Percentiles rank a stretch among this genome's conserved stretches.
Evolutionary conservation across 78 protist species (phyloP).

Genomic region (Polysphondylium violaceum): DNA sequence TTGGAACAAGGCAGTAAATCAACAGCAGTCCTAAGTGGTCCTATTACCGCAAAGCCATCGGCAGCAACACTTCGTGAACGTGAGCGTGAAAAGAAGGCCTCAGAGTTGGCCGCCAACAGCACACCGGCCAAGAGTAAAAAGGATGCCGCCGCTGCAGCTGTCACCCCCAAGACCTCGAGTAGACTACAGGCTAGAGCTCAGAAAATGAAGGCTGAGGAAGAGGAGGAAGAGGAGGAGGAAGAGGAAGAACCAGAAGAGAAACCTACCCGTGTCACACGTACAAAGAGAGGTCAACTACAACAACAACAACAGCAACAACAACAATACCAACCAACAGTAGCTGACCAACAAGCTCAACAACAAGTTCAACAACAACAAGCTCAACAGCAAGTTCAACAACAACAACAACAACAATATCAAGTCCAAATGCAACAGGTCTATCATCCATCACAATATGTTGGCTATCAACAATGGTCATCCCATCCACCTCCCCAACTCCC

Average conservation of each 20-base stretch:
- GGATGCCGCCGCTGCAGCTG: neutral
- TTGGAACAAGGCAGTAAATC: neutral
- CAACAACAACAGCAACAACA: conserved; percentile 9
- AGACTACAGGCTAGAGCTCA: neutral
- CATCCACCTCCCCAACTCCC: conserved; percentile 12
- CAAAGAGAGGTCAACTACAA: neutral
- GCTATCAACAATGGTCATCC: neutral
- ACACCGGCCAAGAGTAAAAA: neutral
- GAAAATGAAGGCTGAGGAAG: neutral
- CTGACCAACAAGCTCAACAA: conserved; percentile 7
- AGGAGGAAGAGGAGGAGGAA: neutral
- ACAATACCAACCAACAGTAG: neutral
- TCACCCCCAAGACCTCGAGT: neutral
- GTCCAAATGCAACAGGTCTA: conserved; percentile 8
- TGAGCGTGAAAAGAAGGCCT: conserved; percentile 1
- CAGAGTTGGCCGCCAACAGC: neutral
- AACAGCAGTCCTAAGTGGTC: neutral
- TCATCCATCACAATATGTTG: neutral
- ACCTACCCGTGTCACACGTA: neutral
- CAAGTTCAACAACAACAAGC: conserved; percentile 14
- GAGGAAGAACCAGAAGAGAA: neutral
- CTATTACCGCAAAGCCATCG: conserved; percentile 21
- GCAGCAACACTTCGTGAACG: conserved; percentile 46
- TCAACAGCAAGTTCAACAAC: neutral
- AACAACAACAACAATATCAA: conserved; percentile 29